Evolutionary conservation across 2,329 filamentous ascomycete genomes (phyloP).

Genomic region (Chaetomiaceae sp.): DNA sequence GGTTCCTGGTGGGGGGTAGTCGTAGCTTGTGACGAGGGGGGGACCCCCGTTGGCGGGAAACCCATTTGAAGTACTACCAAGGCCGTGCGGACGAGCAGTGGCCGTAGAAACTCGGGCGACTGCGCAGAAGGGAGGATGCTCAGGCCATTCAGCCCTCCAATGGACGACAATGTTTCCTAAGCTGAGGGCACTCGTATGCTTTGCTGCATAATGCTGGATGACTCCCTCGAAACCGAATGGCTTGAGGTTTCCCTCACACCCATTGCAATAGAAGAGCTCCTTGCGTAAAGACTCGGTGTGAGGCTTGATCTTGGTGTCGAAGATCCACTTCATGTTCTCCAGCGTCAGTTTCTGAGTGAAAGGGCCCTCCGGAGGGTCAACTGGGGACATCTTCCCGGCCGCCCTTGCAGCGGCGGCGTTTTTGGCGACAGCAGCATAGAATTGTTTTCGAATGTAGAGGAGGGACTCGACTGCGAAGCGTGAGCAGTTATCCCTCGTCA

Average conservation of each 20-base stretch:
- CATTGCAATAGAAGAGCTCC: constrained; percentile 72
- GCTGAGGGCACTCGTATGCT: constrained; percentile 69
- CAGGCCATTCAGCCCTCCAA: constrained; percentile 79
- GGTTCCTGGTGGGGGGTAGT: constrained; percentile 14
- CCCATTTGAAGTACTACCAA: too few relatives aligned
- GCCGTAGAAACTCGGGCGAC: constrained; percentile 44
- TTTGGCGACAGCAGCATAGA: constrained; percentile 56
- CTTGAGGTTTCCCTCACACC: constrained; percentile 60
- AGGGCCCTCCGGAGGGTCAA: constrained; percentile 48
- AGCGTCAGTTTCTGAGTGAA: constrained; percentile 62
- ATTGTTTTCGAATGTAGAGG: constrained; percentile 60
- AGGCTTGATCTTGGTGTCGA: constrained; percentile 70
- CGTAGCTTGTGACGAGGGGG: constrained; percentile 16
- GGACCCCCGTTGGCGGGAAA: constrained; percentile 7
- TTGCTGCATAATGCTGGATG: constrained; percentile 78
- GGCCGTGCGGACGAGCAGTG: constrained; percentile 13
- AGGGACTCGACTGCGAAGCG: constrained; percentile 70
- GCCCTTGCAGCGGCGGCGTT: constrained; percentile 45
- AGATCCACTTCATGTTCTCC: constrained; percentile 84
- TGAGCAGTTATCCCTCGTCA: constrained; percentile 59
- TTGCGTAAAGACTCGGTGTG: constrained; percentile 61
- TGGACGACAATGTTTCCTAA: constrained; percentile 67
- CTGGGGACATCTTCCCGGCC: constrained; percentile 40
- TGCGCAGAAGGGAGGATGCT: constrained; percentile 64
- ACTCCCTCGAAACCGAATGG: constrained; percentile 73